Conservation (phyloP, 495 filamentous ascomycete genomes). For the Rusavskia elegans region DNA sequence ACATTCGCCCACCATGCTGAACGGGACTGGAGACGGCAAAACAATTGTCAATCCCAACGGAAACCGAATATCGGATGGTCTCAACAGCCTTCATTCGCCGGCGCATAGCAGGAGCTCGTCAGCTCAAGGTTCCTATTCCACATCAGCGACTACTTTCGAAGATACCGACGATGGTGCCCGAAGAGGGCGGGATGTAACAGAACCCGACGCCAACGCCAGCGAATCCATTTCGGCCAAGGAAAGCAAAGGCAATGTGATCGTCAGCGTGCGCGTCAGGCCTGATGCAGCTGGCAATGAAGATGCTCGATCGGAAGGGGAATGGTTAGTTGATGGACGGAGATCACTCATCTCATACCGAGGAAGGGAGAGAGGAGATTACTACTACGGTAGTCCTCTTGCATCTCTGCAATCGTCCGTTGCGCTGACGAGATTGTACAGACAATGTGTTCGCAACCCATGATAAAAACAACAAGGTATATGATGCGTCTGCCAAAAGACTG, state of each 20-base stretch:
- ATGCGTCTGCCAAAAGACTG: conserved; percentile 79
- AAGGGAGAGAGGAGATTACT: conserved; percentile 81
- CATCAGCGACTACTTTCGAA: conserved; percentile 76
- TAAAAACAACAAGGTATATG: conserved; percentile 87
- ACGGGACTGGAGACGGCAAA: conserved; percentile 60
- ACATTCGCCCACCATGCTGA: conserved; percentile 58
- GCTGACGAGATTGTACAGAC: conserved; percentile 34
- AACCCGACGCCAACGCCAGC: conserved; percentile 19
- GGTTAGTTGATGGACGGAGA: conserved; percentile 77
- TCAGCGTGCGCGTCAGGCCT: conserved; percentile 86
- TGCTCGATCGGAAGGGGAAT: conserved; percentile 59
- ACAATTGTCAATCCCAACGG: conserved; percentile 42
- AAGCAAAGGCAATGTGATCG: conserved; percentile 84
- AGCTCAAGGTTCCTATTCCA: conserved; percentile 77
- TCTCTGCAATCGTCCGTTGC: not conserved
- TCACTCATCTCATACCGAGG: conserved; percentile 71
- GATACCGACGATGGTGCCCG: conserved; percentile 38
- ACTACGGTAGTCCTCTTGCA: conserved; percentile 50
- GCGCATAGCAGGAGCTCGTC: conserved; percentile 80
- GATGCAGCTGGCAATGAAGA: conserved; percentile 48
- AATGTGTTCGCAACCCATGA: conserved; percentile 90
- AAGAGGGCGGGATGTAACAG: conserved; percentile 26
- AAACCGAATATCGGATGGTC: conserved; percentile 49
- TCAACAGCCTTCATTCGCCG: conserved; percentile 59
- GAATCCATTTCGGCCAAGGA: conserved; percentile 36